Percentiles rank a stretch among this genome's conserved stretches.
Conservation (phyloP, 2,329 filamentous ascomycete species). For the Capronia coronata region DNA sequence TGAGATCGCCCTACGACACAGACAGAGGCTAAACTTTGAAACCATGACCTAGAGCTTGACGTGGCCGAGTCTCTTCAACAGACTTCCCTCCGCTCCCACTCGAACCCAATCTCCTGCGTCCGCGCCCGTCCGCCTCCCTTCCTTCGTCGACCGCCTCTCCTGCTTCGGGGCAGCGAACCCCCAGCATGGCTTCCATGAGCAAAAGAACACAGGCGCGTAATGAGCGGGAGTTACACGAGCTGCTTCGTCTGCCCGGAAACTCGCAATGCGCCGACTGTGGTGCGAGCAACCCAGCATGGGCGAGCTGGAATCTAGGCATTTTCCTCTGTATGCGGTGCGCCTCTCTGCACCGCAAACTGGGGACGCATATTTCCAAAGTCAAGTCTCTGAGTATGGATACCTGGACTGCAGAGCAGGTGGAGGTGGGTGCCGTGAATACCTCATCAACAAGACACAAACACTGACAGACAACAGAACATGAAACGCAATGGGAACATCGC, state of each 20-base stretch:
- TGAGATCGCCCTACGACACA: not conserved
- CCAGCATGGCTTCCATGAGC: slow-evolving; percentile 69
- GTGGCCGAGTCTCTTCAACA: not conserved
- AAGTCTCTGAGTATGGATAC: slow-evolving; percentile 98
- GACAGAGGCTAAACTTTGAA: not conserved
- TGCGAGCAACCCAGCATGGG: slow-evolving; percentile 90
- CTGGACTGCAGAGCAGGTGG: slow-evolving; percentile 92
- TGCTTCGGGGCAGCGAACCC: not conserved
- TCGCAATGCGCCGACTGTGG: slow-evolving; percentile 90
- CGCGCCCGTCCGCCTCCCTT: not conserved
- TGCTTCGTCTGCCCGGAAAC: slow-evolving; percentile 84
- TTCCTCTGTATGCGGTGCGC: slow-evolving; percentile 98
- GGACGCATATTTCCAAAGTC: slow-evolving; percentile 96
- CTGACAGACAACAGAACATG: slow-evolving; percentile 65
- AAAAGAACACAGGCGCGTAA: slow-evolving; percentile 98
- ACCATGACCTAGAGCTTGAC: slow-evolving; percentile 2
- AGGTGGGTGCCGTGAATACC: slow-evolving; percentile 50
- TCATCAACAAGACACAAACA: slow-evolving; percentile 5
- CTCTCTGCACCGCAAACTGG: slow-evolving; percentile 87
- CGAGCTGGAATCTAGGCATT: slow-evolving; percentile 96
- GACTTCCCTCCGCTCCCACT: not conserved
- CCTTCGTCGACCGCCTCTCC: not conserved
- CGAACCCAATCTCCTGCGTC: not conserved
- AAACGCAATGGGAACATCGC: slow-evolving; percentile 78
- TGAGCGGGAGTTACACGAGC: slow-evolving; percentile 81